phyloP scores from a whole-genome alignment of 179 eudicot genomes.

The Sideroxylon spinosum region DNA sequence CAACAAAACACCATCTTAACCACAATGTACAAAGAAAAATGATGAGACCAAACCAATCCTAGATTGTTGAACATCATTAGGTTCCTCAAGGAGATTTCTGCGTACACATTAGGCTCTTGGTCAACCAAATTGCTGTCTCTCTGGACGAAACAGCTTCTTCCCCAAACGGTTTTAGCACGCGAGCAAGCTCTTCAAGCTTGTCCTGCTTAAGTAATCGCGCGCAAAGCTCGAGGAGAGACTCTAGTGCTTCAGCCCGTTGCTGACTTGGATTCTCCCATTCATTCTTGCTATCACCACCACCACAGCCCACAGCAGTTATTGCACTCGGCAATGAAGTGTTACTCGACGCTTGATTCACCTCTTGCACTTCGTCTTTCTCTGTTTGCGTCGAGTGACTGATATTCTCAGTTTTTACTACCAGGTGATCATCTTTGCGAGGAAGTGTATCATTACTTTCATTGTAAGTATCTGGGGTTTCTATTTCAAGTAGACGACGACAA shows the following conservation, averaged over 20 bases:
- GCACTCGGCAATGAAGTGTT: constrained; percentile 35
- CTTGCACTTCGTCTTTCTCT: constrained; percentile 25
- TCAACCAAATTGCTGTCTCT: constrained; percentile 96
- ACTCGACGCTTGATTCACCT: constrained; percentile 26
- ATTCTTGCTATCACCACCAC: constrained; percentile 31
- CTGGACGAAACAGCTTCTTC: constrained; percentile 86
- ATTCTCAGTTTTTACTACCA: constrained; percentile 24
- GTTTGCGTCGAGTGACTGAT: constrained; percentile 15
- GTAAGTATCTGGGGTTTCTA: constrained; percentile 20
- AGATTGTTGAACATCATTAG: constrained; percentile 5
- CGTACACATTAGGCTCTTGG: constrained; percentile 83
- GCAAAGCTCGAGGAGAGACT: constrained; percentile 87
- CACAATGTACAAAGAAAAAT: background rate
- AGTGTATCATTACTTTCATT: constrained; percentile 17
- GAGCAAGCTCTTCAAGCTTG: constrained; percentile 73
- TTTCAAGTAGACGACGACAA: constrained; percentile 11
- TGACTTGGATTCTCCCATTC: constrained; percentile 44
- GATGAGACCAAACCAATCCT: constrained; percentile 4
- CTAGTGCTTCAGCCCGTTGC: constrained; percentile 86
- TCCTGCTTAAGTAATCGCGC: constrained; percentile 79
- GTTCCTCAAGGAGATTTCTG: constrained; percentile 42
- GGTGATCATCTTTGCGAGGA: constrained; percentile 20
- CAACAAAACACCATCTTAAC: background rate
- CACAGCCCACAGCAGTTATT: constrained; percentile 30
- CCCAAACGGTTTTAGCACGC: constrained; percentile 84